A percentile compares a stretch with the other conserved stretches of the same genome.
Conservation (phyloP, 371 early-diverging fungal genomes). For the Rhizopus delemar region DNA sequence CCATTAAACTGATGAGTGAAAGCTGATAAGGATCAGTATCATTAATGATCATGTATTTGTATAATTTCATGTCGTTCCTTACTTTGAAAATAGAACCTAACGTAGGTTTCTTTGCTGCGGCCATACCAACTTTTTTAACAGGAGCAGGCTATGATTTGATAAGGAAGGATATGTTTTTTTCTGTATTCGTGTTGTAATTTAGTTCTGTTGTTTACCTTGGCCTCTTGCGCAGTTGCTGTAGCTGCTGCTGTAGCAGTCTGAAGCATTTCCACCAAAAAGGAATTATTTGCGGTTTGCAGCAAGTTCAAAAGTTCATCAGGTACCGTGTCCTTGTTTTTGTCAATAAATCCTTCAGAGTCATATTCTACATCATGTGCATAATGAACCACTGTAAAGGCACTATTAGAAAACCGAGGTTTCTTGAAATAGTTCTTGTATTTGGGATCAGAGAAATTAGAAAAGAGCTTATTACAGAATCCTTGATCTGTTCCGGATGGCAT, state of each 20-base stretch:
- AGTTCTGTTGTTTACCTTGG: slow-evolving; percentile 4
- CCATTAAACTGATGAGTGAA: slow-evolving; percentile 91
- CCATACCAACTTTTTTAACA: slow-evolving; percentile 43
- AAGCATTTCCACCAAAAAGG: slow-evolving; percentile 77
- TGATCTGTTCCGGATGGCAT: slow-evolving; percentile 90
- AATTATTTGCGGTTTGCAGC: slow-evolving; percentile 68
- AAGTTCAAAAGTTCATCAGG: slow-evolving; percentile 88
- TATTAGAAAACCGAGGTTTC: slow-evolving; percentile 86
- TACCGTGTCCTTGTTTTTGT: slow-evolving; percentile 98
- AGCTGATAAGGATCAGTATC: slow-evolving; percentile 30
- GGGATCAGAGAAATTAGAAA: slow-evolving; percentile 71
- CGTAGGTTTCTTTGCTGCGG: slow-evolving; percentile 75
- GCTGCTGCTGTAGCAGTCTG: slow-evolving; percentile 56
- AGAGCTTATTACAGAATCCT: slow-evolving; percentile 83
- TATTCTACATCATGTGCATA: slow-evolving; percentile 93
- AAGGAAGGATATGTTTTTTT: background rate
- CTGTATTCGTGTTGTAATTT: background rate
- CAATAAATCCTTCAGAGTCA: slow-evolving; percentile 92
- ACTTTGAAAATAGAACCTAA: slow-evolving; percentile 84
- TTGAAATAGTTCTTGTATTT: slow-evolving; percentile 76
- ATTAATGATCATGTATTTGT: background rate
- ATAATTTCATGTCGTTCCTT: slow-evolving; percentile 4
- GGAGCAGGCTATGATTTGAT: slow-evolving; percentile 19
- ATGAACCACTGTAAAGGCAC: slow-evolving; percentile 84
- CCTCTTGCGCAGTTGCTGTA: slow-evolving; percentile 42